phyloP scores from a whole-genome alignment of 495 filamentous ascomycete genomes.

The Trichocladium antarcticum region DNA sequence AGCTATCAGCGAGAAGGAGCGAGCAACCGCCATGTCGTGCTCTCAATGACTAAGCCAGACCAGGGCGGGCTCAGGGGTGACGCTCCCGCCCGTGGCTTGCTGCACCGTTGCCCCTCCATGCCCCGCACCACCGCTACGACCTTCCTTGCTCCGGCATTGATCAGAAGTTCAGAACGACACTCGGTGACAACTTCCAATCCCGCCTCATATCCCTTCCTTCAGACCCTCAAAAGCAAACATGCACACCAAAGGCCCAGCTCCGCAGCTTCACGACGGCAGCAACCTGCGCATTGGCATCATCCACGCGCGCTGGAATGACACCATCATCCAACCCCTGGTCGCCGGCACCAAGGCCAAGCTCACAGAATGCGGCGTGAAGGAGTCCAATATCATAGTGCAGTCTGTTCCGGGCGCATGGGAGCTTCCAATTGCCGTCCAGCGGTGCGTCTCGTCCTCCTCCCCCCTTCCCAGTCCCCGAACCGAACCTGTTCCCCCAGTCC shows the following conservation, averaged over 20 bases:
- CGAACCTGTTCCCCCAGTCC: too few relatives aligned
- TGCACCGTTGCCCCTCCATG: conserved; percentile 1
- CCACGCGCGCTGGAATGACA: conserved; percentile 88
- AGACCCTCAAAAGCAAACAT: conserved; percentile 7
- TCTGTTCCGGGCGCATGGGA: conserved; percentile 92
- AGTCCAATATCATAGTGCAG: conserved; percentile 78
- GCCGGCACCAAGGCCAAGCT: conserved; percentile 49
- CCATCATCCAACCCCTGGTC: conserved; percentile 64
- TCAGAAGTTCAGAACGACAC: background rate
- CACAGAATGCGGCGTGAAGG: conserved; percentile 58
- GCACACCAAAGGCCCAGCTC: conserved; percentile 38
- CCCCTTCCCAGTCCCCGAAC: too few relatives aligned
- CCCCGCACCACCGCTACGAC: background rate
- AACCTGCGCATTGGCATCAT: conserved; percentile 84
- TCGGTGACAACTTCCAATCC: background rate
- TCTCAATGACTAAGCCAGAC: background rate
- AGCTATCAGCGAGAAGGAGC: too few relatives aligned
- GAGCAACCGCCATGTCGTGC: too few relatives aligned
- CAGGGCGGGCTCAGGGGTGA: background rate
- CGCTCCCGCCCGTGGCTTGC: too few relatives aligned
- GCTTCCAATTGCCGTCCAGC: conserved; percentile 74
- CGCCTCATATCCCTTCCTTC: background rate
- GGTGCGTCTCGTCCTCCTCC: conserved; percentile 36
- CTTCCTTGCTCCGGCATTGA: background rate
- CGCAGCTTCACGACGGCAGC: conserved; percentile 52